phyloP scores from a whole-genome alignment of 257 asterid species.

The Echites panduratus region DNA sequence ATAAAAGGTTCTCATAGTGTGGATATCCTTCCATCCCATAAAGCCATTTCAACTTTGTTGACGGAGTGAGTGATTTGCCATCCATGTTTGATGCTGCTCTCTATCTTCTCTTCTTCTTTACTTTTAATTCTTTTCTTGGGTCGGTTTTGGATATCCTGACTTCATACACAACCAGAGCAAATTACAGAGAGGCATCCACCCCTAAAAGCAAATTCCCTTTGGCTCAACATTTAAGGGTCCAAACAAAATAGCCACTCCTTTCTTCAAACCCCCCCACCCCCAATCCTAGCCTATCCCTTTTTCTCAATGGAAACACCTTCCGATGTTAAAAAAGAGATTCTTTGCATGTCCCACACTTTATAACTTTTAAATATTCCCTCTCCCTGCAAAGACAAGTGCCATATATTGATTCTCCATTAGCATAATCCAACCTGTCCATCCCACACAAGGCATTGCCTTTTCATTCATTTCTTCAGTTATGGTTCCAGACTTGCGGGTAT shows the following conservation, averaged over 20 bases:
- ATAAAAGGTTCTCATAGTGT: slow-evolving; percentile 25
- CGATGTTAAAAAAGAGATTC: slow-evolving; percentile 43
- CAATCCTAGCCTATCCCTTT: not conserved
- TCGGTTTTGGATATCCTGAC: slow-evolving; percentile 16
- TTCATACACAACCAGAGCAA: slow-evolving; percentile 8
- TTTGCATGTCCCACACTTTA: slow-evolving; percentile 72
- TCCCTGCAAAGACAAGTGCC: slow-evolving; percentile 45
- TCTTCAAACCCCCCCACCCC: not conserved
- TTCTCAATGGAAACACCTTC: slow-evolving; percentile 7
- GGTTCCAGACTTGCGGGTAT: slow-evolving; percentile 56
- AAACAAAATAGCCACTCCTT: slow-evolving; percentile 15
- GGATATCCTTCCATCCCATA: slow-evolving; percentile 23
- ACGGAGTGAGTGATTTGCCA: slow-evolving; percentile 8
- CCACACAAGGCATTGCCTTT: slow-evolving; percentile 22
- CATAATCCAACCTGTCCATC: slow-evolving; percentile 24
- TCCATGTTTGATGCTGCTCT: not conserved
- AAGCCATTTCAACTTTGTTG: slow-evolving; percentile 23
- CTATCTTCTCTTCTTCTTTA: not conserved
- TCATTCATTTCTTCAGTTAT: slow-evolving; percentile 16
- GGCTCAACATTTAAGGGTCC: slow-evolving; percentile 31
- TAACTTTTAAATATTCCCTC: slow-evolving; percentile 64
- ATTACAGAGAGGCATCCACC: slow-evolving; percentile 12
- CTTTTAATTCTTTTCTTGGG: slow-evolving; percentile 3
- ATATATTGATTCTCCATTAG: slow-evolving; percentile 49
- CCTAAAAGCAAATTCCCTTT: slow-evolving; percentile 23